These are phyloP conservation scores for Botryotinia calthae DNA, from an alignment of 2,329 filamentous ascomycete species.

Conservation along the genomic window DNA sequence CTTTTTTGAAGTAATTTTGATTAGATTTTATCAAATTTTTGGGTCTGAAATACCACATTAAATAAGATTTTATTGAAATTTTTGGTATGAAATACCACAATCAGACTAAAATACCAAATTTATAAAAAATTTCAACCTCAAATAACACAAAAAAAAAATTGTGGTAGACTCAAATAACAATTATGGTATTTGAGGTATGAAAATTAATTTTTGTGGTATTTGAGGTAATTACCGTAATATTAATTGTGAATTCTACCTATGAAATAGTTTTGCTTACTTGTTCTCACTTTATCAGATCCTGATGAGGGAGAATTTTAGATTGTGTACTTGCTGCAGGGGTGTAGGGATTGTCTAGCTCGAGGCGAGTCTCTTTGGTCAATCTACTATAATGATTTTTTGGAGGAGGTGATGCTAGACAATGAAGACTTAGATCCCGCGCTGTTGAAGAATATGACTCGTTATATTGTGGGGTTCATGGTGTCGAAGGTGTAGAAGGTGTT, in stretches of 20 bases:
- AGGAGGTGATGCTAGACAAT: background rate
- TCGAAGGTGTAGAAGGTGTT: background rate
- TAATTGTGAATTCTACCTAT: background rate
- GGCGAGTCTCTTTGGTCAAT: background rate
- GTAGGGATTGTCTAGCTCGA: background rate
- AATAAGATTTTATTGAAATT: no score
- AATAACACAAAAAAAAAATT: no score
- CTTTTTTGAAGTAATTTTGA: no score
- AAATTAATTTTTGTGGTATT: no score
- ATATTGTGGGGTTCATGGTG: slow-evolving; percentile 4
- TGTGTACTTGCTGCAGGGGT: background rate
- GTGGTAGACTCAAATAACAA: no score
- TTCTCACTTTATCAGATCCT: background rate
- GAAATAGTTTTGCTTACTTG: background rate
- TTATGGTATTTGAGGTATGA: no score
- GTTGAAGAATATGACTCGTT: background rate
- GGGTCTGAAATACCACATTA: no score
- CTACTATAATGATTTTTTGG: background rate
- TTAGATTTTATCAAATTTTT: no score
- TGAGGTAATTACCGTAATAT: no score
- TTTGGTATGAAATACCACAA: no score
- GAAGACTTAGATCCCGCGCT: background rate
- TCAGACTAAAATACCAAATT: no score
- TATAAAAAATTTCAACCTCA: no score
- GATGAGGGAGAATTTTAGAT: background rate